phyloP scores from a whole-genome alignment of 75 land plant species.

The Selaginella tamariscina region DNA sequence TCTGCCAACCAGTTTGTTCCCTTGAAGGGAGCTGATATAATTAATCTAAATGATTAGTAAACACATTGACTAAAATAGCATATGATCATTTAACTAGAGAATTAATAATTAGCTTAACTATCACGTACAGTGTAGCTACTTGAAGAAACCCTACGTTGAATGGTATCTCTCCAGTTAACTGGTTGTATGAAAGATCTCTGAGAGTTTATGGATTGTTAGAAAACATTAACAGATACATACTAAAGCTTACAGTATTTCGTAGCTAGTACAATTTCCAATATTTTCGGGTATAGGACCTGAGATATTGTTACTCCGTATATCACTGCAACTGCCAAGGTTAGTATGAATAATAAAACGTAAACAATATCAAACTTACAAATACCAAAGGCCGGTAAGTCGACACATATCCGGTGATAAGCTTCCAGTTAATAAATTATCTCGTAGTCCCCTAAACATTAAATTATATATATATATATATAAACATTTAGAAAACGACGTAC shows the following conservation, averaged over 20 bases:
- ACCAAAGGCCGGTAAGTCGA: conserved; percentile 11
- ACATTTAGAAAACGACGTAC: conserved; percentile 36
- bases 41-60: background rate
- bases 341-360: background rate
- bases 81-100: too few relatives aligned
- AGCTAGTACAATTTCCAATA: conserved; percentile 11
- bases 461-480: too few relatives aligned
- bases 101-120: too few relatives aligned
- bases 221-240: background rate
- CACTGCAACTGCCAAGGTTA: conserved; percentile 7
- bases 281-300: conserved; percentile 8
- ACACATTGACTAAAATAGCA: too few relatives aligned
- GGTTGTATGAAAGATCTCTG: conserved; percentile 6
- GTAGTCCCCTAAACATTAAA: background rate
- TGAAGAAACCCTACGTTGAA: conserved; percentile 11
- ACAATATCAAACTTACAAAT: conserved; percentile 5
- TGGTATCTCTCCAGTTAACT: conserved; percentile 6
- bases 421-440: conserved; percentile 3
- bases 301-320: conserved; percentile 8
- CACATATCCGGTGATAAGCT: conserved; percentile 5
- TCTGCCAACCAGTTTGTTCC: conserved; percentile 56
- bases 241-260: background rate
- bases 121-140: conserved; percentile 8
- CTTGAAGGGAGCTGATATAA: conserved; percentile 38
- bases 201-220: background rate